Evolutionary conservation across 2,329 filamentous ascomycete species (phyloP).

Genomic region (Neurospora crassa): DNA sequence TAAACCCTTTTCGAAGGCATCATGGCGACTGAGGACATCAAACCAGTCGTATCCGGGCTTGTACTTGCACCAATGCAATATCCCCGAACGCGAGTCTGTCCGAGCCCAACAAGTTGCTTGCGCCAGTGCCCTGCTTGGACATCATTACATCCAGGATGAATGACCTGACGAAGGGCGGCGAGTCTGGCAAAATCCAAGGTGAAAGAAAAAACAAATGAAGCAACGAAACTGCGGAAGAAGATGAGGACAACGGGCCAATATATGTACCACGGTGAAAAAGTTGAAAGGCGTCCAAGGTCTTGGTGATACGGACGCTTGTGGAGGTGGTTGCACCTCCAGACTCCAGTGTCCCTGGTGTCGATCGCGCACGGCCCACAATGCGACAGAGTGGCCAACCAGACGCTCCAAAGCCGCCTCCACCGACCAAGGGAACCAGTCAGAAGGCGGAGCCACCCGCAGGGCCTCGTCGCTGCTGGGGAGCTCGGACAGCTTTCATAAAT

Average conservation of each 20-base stretch:
- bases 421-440: constrained; percentile 22
- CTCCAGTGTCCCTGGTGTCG: constrained; percentile 10
- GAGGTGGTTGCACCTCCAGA: background rate
- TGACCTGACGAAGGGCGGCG: background rate
- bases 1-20: background rate
- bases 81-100: background rate
- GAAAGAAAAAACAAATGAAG: background rate
- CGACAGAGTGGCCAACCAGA: constrained; percentile 16
- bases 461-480: constrained; percentile 10
- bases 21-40: background rate
- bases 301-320: background rate
- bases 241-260: background rate
- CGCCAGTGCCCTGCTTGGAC: background rate
- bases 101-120: background rate
- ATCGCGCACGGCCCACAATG: constrained; percentile 16
- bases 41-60: background rate
- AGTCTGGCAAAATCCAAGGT: background rate
- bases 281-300: background rate
- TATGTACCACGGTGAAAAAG: background rate
- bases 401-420: constrained; percentile 12
- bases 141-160: background rate
- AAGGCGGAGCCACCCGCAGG: constrained; percentile 14
- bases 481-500: constrained; percentile 26
- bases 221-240: background rate
- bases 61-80: background rate